phyloP scores from a whole-genome alignment of 202 grass and related monocot genomes.

The Saccharum hybrid region DNA sequence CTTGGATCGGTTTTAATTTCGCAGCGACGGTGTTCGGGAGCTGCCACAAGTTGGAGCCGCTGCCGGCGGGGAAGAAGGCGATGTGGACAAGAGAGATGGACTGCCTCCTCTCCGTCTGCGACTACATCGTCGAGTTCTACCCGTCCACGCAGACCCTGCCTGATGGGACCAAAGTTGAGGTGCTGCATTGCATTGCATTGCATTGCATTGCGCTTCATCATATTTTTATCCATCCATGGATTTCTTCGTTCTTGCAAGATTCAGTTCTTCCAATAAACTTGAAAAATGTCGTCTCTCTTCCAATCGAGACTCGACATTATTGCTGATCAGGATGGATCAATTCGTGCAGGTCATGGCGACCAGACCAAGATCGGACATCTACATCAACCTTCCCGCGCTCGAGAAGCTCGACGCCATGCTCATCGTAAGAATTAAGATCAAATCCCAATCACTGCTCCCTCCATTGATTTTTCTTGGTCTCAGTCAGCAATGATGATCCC shows the following conservation, averaged over 20 bases:
- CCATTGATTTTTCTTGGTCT: neutral
- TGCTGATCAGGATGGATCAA: neutral
- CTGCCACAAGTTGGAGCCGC: conserved; percentile 79
- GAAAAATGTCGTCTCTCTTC: neutral
- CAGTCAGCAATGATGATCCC: neutral
- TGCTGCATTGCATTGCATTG: conserved; percentile 33
- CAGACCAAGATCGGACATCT: conserved; percentile 90
- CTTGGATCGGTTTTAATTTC: neutral
- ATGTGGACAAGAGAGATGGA: conserved; percentile 99
- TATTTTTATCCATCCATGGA: neutral
- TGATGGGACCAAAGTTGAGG: conserved; percentile 81
- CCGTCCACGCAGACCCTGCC: conserved; percentile 73
- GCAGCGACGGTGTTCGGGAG: conserved; percentile 86
- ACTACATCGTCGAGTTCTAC: conserved; percentile 94
- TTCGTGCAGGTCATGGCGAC: conserved; percentile 80
- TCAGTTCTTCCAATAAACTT: too few species aligned
- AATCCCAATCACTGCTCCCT: neutral
- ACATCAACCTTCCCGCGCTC: conserved; percentile 89
- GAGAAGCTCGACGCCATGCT: conserved; percentile 95
- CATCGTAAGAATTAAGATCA: conserved; percentile 51
- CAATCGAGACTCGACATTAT: neutral
- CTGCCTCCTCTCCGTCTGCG: conserved; percentile 87
- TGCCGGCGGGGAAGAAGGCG: conserved; percentile 74
- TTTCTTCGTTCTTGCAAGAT: neutral
- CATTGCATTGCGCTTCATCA: neutral